These are phyloP conservation scores for Diaporthe capsici DNA, from an alignment of 2,329 filamentous ascomycete genomes.

Conservation along the genomic window DNA sequence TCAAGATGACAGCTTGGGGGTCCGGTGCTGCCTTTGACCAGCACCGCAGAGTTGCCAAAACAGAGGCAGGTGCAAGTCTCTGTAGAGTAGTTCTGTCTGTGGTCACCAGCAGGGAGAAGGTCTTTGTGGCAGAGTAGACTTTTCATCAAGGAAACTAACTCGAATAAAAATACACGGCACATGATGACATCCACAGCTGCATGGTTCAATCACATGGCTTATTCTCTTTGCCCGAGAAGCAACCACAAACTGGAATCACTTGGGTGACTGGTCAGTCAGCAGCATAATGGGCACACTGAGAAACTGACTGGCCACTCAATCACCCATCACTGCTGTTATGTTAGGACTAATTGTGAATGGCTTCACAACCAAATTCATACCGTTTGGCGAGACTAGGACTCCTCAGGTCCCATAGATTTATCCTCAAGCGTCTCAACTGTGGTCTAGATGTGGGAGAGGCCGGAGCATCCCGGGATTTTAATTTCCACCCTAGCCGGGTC, in stretches of 20 bases:
- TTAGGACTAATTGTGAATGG: background rate
- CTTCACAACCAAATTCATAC: background rate
- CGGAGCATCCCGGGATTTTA: slow-evolving; percentile 32
- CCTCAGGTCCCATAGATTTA: background rate
- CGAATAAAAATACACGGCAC: background rate
- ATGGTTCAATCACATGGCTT: background rate
- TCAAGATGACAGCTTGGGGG: no score
- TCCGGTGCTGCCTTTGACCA: background rate
- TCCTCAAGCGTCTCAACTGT: background rate
- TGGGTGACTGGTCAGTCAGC: background rate
- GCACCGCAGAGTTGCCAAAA: background rate
- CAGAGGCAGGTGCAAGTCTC: background rate
- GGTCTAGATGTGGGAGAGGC: background rate
- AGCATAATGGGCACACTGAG: background rate
- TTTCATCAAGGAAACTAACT: background rate
- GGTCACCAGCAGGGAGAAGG: background rate
- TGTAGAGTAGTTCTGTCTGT: background rate
- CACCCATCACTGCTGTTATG: background rate
- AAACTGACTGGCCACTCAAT: background rate
- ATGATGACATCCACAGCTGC: background rate
- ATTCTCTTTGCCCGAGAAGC: background rate
- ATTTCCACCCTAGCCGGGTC: slow-evolving; percentile 19
- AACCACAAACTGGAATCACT: no score
- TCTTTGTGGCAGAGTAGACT: background rate
- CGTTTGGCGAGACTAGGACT: background rate